phyloP scores from a whole-genome alignment of 106 monocot species.

The Agapanthus africanus region DNA sequence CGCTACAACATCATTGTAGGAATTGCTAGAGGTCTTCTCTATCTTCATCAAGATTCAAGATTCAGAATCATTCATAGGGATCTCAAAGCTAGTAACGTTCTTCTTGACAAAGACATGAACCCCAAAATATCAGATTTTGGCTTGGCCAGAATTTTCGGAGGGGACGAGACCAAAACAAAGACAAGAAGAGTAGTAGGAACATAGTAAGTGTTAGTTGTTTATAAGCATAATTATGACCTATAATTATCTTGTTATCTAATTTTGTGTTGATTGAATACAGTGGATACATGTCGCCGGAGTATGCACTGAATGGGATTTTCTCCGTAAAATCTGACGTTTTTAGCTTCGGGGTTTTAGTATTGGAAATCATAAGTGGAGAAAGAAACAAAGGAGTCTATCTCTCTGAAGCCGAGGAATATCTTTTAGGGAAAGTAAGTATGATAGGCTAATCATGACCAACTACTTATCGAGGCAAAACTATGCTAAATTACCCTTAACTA shows the following conservation, averaged over 20 bases:
- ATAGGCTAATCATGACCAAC: too few species aligned
- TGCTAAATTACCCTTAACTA: too few species aligned
- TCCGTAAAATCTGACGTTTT: conserved; percentile 46
- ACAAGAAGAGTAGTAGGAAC: conserved; percentile 15
- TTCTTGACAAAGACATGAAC: conserved; percentile 21
- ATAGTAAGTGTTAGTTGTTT: background rate
- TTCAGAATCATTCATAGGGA: conserved; percentile 28
- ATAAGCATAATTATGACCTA: too few species aligned
- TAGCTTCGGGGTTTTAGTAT: conserved; percentile 37
- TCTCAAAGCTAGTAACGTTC: conserved; percentile 19
- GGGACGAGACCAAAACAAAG: conserved; percentile 7
- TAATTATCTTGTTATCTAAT: too few species aligned
- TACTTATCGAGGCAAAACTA: too few species aligned
- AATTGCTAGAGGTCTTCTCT: conserved; percentile 23
- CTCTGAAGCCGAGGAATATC: conserved; percentile 14
- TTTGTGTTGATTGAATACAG: conserved; percentile 9
- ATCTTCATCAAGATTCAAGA: conserved; percentile 28
- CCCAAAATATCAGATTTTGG: conserved; percentile 35
- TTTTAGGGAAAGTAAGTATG: conserved; percentile 31
- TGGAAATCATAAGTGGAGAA: conserved; percentile 38
- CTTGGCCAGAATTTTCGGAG: conserved; percentile 24
- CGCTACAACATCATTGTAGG: conserved; percentile 16
- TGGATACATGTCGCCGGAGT: conserved; percentile 52
- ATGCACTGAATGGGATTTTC: conserved; percentile 35
- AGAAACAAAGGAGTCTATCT: conserved; percentile 18